Percentiles rank a stretch among this genome's conserved stretches.
These are phyloP conservation scores for Hamamelis virginiana DNA, from an alignment of 164 flowering plant genomes.

Conservation along the genomic window DNA sequence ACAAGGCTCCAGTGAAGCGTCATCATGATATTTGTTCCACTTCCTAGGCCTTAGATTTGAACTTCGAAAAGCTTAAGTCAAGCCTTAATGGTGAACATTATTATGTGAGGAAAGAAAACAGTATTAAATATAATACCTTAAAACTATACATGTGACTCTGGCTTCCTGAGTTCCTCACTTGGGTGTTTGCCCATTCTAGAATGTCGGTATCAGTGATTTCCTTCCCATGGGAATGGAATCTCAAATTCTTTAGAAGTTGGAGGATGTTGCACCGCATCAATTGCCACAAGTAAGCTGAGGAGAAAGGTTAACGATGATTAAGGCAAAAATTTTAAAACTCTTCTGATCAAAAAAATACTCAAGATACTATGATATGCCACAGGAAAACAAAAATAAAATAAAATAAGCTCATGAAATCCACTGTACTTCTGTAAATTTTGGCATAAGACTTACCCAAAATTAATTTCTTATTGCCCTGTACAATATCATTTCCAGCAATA, in stretches of 20 bases:
- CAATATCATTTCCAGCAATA: conserved; percentile 90
- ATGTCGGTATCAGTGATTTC: conserved; percentile 84
- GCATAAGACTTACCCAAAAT: conserved; percentile 59
- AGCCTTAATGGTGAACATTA: too few relatives aligned
- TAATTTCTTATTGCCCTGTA: conserved; percentile 89
- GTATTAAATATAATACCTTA: conserved; percentile 43
- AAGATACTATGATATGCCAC: not conserved
- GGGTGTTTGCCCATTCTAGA: conserved; percentile 77
- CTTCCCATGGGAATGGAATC: conserved; percentile 80
- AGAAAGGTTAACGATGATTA: conserved; percentile 6
- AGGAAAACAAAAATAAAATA: too few relatives aligned
- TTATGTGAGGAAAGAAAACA: conserved; percentile 4
- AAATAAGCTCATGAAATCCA: not conserved
- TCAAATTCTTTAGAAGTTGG: conserved; percentile 79
- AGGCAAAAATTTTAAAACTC: not conserved
- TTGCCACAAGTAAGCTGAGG: conserved; percentile 90
- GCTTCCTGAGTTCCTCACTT: conserved; percentile 66
- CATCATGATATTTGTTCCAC: too few relatives aligned
- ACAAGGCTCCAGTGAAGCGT: too few relatives aligned
- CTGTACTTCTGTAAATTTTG: not conserved
- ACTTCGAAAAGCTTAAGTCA: too few relatives aligned
- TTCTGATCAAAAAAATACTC: not conserved
- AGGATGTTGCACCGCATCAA: conserved; percentile 90
- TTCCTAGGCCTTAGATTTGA: too few relatives aligned
- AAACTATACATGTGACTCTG: conserved; percentile 67